phyloP scores from a whole-genome alignment of 805 yeast genomes.

The Clavispora carvajalis region DNA sequence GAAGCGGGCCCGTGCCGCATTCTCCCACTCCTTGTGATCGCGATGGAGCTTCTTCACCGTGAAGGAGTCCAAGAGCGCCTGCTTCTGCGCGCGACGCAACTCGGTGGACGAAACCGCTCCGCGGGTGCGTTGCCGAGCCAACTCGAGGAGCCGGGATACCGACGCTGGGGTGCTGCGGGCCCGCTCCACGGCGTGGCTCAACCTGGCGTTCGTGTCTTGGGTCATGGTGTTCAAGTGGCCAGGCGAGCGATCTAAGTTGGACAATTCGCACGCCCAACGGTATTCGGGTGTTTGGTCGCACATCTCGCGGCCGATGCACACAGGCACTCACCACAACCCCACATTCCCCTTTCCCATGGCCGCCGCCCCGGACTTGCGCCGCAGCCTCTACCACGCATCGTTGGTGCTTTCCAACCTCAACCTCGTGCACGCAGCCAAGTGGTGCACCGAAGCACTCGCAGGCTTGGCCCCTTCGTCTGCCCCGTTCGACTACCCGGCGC shows the following conservation, averaged over 20 bases:
- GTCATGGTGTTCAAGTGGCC: not conserved
- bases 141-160: not conserved
- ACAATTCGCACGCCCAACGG: too few species aligned
- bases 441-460: constrained; percentile 75
- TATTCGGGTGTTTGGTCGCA: not conserved
- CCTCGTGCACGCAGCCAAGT: constrained; percentile 67
- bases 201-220: not conserved
- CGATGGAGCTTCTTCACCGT: constrained; percentile 26
- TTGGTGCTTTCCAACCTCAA: constrained; percentile 49
- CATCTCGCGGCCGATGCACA: not conserved
- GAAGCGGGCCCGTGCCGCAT: constrained; percentile 13
- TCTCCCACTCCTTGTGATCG: constrained; percentile 27
- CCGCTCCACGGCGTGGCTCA: not conserved
- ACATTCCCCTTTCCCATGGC: constrained; percentile 1
- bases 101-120: not conserved
- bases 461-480: constrained; percentile 39
- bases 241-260: too few species aligned
- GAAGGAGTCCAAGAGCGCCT: constrained; percentile 31
- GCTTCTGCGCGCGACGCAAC: constrained; percentile 2
- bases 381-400: constrained; percentile 15
- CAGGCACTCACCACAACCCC: not conserved
- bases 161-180: not conserved
- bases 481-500: constrained; percentile 12
- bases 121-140: not conserved
- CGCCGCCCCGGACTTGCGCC: constrained; percentile 1